phyloP scores from a whole-genome alignment of 2,329 filamentous ascomycete species.

The Ascochyta rabiei region DNA sequence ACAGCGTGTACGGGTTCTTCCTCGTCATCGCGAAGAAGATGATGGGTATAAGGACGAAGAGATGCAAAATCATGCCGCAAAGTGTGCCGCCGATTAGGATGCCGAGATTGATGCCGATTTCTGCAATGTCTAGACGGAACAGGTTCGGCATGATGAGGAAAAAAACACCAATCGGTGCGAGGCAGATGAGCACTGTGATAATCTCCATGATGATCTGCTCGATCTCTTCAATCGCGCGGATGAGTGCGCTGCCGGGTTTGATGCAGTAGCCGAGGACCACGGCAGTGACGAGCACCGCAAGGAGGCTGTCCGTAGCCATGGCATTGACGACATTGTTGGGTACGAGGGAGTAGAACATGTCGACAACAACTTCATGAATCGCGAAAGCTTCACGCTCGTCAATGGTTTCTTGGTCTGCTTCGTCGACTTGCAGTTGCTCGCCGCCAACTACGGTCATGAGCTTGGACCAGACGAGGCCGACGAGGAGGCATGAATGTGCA shows the following conservation, averaged over 20 bases:
- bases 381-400: conserved; percentile 43
- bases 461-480: conserved; percentile 56
- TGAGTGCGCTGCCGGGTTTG: conserved; percentile 49
- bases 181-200: conserved; percentile 57
- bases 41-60: conserved; percentile 55
- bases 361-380: conserved; percentile 54
- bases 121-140: conserved; percentile 55
- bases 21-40: conserved; percentile 43
- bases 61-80: conserved; percentile 55
- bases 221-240: conserved; percentile 55
- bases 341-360: conserved; percentile 58
- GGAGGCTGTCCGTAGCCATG: conserved; percentile 55
- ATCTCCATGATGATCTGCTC: conserved; percentile 56
- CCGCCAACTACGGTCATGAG: conserved; percentile 51
- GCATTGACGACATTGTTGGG: conserved; percentile 57
- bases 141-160: conserved; percentile 61
- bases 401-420: conserved; percentile 42
- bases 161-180: conserved; percentile 60
- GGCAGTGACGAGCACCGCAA: conserved; percentile 56
- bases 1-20: conserved; percentile 56
- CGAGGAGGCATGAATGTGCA: conserved; percentile 54
- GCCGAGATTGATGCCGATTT: conserved; percentile 58
- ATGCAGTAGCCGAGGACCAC: conserved; percentile 57
- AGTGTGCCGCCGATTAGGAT: conserved; percentile 57
- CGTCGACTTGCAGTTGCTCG: conserved; percentile 39